Conservation (phyloP, 306 rosid species). For the Citrullus amarus region DNA sequence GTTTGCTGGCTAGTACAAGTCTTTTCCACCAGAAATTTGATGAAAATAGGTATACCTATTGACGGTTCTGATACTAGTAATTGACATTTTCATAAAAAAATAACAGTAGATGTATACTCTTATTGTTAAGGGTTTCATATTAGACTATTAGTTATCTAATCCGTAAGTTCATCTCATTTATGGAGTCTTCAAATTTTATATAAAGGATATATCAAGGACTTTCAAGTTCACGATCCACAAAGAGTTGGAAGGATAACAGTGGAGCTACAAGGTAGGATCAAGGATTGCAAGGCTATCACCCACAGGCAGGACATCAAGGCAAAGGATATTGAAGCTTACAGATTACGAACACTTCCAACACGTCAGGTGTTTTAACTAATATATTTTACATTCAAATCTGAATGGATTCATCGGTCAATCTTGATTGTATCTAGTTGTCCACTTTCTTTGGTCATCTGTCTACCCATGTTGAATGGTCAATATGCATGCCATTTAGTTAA, state of each 20-base stretch:
- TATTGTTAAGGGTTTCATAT: neutral
- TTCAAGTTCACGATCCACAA: constrained; percentile 70
- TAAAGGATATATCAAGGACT: constrained; percentile 69
- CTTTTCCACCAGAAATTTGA: neutral
- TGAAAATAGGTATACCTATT: neutral
- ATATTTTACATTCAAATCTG: neutral
- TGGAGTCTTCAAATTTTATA: neutral
- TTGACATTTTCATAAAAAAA: neutral
- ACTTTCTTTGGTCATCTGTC: neutral
- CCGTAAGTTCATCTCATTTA: neutral
- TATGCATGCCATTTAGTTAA: neutral
- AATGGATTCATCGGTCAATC: neutral
- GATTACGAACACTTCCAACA: constrained; percentile 52
- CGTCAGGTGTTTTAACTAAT: constrained; percentile 49
- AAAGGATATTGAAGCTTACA: constrained; percentile 56
- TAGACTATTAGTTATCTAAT: neutral
- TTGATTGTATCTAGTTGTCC: neutral
- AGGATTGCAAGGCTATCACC: constrained; percentile 65
- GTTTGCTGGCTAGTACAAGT: neutral
- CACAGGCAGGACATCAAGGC: constrained; percentile 68
- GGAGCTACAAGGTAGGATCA: constrained; percentile 81
- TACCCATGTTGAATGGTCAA: neutral
- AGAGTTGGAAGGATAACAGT: constrained; percentile 88
- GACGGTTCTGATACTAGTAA: neutral
- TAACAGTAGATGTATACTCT: neutral